phyloP scores from a whole-genome alignment of 768 basidiomycete species.

The Amanita subjunquillea region DNA sequence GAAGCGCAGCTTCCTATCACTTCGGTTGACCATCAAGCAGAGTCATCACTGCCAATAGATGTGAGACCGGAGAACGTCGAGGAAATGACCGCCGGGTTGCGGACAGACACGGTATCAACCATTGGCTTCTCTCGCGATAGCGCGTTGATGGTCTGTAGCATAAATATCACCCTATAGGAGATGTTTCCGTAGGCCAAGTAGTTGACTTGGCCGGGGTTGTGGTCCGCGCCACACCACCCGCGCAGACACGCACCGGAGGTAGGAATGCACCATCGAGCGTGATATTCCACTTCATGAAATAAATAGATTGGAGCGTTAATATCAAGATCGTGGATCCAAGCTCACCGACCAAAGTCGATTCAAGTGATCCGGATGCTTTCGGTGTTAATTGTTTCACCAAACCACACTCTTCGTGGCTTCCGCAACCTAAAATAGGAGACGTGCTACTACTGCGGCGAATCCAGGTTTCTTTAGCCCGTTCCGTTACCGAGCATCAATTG shows the following conservation, averaged over 20 bases:
- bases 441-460: constrained; percentile 39
- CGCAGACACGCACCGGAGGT: constrained; percentile 15
- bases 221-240: constrained; percentile 8
- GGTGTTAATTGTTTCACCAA: constrained; percentile 43
- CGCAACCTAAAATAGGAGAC: constrained; percentile 35
- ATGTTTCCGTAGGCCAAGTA: constrained; percentile 9
- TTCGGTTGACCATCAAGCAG: background rate
- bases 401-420: constrained; percentile 37
- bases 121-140: background rate
- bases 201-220: constrained; percentile 17
- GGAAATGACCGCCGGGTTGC: constrained; percentile 1
- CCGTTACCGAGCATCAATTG: background rate
- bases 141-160: background rate
- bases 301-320: constrained; percentile 34
- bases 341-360: constrained; percentile 19
- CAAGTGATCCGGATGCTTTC: constrained; percentile 15
- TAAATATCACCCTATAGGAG: constrained; percentile 6
- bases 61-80: background rate
- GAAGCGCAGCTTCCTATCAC: background rate
- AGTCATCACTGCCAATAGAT: background rate
- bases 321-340: constrained; percentile 46
- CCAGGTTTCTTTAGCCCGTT: constrained; percentile 26
- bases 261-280: background rate
- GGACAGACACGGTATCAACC: background rate
- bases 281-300: background rate